Evolutionary conservation across 805 yeast species (phyloP), one percentile per base, ranked within the genome.

Genomic region (Teunomyces barrocoloradensis): DNA sequence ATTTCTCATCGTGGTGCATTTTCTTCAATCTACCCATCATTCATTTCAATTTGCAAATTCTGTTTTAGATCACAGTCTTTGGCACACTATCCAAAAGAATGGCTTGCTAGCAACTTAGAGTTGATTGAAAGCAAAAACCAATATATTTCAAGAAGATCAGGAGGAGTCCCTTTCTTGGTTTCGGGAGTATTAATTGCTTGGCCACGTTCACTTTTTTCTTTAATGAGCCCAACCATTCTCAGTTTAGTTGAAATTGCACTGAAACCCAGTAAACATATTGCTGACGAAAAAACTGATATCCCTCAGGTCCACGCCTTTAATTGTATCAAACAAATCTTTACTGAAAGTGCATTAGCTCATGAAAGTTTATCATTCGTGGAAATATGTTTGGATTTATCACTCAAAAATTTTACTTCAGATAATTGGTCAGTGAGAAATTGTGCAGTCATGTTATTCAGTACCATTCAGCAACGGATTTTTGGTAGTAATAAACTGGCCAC

Each of bases 221-320:
- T 84, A 20, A 63, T 87, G 39, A 62, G 65, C 4, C 48, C 59
- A 6, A 79, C 95, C 0, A 78, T 89, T 54, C 65, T 69, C 0
- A 58, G 67, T 33, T 67, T 92, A 9, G 52, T 81, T 11, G 60
- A 59, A 11, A 78, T 90, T 28, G 90, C 95, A 0, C 53, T 66
- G 6, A 47, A 61, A 5, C 82, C 85, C 0, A 71, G 78, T 3
- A 65, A 62, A 11, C 71, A 69, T 25, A 65, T 72, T 33, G 79
- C 74, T 10, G 82, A 75, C 36, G 75, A 74, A 27, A 84, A 78
- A 47, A 74, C 81, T 51, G 96, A 88, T 58, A 72, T 90, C 12
- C 94, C 98, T 0, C 97, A 91, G 59, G 96, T 92, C 0, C 96
- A 92, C 67, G 97, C 97, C 0, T 82, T 89, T 60, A 92, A 92